Evolutionary conservation across 1,284 basidiomycete genomes (phyloP).

Genomic region (Megacollybia platyphylla): DNA sequence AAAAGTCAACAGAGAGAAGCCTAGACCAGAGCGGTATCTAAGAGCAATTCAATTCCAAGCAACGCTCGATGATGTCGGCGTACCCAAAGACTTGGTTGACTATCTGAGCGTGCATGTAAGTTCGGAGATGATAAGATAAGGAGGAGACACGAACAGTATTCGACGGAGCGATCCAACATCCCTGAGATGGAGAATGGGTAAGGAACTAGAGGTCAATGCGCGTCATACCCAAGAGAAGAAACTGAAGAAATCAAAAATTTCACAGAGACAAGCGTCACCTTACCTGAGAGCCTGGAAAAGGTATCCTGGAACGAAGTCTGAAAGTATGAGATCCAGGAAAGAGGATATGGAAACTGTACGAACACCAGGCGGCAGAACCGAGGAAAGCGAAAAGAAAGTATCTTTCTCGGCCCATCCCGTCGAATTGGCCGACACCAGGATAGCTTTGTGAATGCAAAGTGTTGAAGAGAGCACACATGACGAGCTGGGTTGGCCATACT

Average conservation of each 20-base stretch:
- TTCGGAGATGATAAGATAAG: slow-evolving; percentile 1
- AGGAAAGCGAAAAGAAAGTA: slow-evolving; percentile 50
- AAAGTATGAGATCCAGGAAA: background rate
- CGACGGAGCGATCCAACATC: slow-evolving; percentile 30
- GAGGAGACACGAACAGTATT: slow-evolving; percentile 17
- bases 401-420: slow-evolving; percentile 57
- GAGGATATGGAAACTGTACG: slow-evolving; percentile 27
- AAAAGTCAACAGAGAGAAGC: slow-evolving; percentile 29
- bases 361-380: slow-evolving; percentile 51
- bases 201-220: background rate
- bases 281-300: slow-evolving; percentile 42
- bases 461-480: slow-evolving; percentile 64
- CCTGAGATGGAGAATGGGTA: slow-evolving; percentile 42
- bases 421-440: slow-evolving; percentile 48
- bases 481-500: slow-evolving; percentile 68
- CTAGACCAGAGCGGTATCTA: slow-evolving; percentile 18
- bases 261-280: background rate
- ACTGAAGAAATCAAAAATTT: slow-evolving; percentile 4
- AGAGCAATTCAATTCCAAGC: background rate
- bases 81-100: background rate
- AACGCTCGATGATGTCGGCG: background rate
- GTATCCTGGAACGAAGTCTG: slow-evolving; percentile 56
- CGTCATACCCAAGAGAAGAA: slow-evolving; percentile 10
- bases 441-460: slow-evolving; percentile 46
- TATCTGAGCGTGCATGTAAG: background rate